Percentiles rank a stretch among this genome's conserved stretches.
phyloP scores from a whole-genome alignment of 164 flowering plant genomes.

The Chimonanthus praecox region DNA sequence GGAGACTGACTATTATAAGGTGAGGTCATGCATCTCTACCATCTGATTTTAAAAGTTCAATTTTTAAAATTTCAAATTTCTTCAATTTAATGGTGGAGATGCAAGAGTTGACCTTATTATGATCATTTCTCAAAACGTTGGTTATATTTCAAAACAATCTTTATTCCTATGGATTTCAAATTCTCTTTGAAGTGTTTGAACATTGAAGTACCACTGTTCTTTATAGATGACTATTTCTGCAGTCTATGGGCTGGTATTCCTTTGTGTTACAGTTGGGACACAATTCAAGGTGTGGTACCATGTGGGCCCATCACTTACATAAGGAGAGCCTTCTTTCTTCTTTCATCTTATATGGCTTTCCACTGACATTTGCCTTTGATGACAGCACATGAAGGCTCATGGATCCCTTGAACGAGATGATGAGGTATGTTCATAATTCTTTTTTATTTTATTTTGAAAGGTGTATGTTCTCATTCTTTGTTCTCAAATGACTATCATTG shows the following conservation, averaged over 20 bases:
- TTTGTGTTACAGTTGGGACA: not conserved
- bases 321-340: not conserved
- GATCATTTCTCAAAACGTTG: too few species aligned
- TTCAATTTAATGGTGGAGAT: too few species aligned
- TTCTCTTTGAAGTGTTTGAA: not conserved
- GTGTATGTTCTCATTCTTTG: too few species aligned
- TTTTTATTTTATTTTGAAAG: not conserved
- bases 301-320: not conserved
- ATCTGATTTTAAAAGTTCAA: too few species aligned
- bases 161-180: not conserved
- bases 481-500: too few species aligned
- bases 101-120: too few species aligned
- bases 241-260: not conserved
- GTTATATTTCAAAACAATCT: not conserved
- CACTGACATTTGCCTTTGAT: slow-evolving; percentile 8
- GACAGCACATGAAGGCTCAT: slow-evolving; percentile 49
- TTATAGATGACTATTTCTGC: not conserved
- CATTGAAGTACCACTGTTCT: not conserved
- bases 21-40: too few species aligned
- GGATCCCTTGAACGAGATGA: slow-evolving; percentile 86
- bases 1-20: too few species aligned
- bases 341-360: not conserved
- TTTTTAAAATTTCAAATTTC: too few species aligned
- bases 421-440: slow-evolving; percentile 50
- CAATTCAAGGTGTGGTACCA: not conserved